Conservation (phyloP, 2,329 filamentous ascomycete species). For the Colletotrichum sp. region DNA sequence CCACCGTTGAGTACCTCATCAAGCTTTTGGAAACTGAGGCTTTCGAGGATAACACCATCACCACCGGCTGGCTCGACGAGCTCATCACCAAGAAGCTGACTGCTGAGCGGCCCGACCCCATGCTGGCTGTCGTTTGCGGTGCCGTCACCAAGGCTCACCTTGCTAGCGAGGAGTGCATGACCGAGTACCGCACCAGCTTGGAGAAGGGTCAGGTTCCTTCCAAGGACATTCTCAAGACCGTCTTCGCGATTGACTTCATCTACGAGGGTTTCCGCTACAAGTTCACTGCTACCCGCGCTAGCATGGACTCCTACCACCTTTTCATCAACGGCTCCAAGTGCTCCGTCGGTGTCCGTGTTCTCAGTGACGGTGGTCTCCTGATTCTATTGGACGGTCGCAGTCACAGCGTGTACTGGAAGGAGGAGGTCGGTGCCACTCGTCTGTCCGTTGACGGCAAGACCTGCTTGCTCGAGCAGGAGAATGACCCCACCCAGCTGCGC, state of each 20-base stretch:
- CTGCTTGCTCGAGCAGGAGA: conserved; percentile 96
- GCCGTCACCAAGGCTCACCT: conserved; percentile 94
- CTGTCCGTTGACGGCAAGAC: conserved; percentile 98
- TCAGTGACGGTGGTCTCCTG: conserved; percentile 92
- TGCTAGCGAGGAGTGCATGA: conserved; percentile 87
- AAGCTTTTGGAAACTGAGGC: conserved; percentile 98
- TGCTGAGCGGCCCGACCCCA: conserved; percentile 91
- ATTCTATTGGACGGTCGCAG: conserved; percentile 90
- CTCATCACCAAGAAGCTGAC: conserved; percentile 98
- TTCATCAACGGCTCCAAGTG: conserved; percentile 99
- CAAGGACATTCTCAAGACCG: conserved; percentile 96
- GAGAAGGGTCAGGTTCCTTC: conserved; percentile 98
- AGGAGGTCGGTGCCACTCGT: conserved; percentile 94
- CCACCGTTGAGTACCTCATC: conserved; percentile 98
- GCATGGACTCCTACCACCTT: conserved; percentile 91
- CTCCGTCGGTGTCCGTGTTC: conserved; percentile 87
- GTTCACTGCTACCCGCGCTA: conserved; percentile 94
- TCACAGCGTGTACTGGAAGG: conserved; percentile 99
- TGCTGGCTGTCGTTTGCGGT: conserved; percentile 93
- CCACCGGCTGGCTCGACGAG: conserved; percentile 98
- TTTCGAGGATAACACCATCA: conserved; percentile 99
- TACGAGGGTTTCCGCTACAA: conserved; percentile 97
- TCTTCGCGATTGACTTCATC: conserved; percentile 98
- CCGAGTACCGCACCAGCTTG: conserved; percentile 84
- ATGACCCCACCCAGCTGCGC: conserved; percentile 95